phyloP scores from a whole-genome alignment of 257 asterid genomes.

The Salvia hispanica region DNA sequence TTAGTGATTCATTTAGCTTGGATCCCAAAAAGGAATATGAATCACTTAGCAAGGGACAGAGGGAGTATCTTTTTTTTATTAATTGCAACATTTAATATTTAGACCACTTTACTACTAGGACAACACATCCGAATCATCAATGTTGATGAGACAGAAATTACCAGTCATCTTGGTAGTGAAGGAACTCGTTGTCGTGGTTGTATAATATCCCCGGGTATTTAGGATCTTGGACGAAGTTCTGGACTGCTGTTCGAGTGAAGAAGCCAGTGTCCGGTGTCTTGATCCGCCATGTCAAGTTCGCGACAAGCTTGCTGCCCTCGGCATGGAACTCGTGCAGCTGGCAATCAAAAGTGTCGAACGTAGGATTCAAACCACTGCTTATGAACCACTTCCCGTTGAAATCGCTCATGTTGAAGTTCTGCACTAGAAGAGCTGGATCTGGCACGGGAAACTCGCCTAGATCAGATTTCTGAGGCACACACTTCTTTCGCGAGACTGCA shows the following conservation, averaged over 20 bases:
- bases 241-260: conserved; percentile 77
- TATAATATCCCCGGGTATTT: conserved; percentile 77
- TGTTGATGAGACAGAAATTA: conserved; percentile 25
- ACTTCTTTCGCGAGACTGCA: conserved; percentile 95
- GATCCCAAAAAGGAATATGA: too few species aligned
- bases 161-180: conserved; percentile 98
- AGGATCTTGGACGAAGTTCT: conserved; percentile 83
- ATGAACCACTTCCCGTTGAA: conserved; percentile 94
- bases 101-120: background rate
- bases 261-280: conserved; percentile 85
- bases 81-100: too few species aligned
- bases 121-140: too few species aligned
- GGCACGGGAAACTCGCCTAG: conserved; percentile 93
- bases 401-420: conserved; percentile 68
- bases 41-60: too few species aligned
- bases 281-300: conserved; percentile 77
- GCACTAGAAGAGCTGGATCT: conserved; percentile 68
- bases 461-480: conserved; percentile 96
- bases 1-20: too few species aligned
- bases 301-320: conserved; percentile 69
- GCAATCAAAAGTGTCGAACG: conserved; percentile 89
- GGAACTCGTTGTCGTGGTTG: conserved; percentile 94
- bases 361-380: conserved; percentile 85
- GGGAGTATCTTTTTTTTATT: too few species aligned
- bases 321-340: conserved; percentile 91